Base-by-base conservation (phyloP, 179 eudicot genomes). In the Sideroxylon spinosum region DNA sequence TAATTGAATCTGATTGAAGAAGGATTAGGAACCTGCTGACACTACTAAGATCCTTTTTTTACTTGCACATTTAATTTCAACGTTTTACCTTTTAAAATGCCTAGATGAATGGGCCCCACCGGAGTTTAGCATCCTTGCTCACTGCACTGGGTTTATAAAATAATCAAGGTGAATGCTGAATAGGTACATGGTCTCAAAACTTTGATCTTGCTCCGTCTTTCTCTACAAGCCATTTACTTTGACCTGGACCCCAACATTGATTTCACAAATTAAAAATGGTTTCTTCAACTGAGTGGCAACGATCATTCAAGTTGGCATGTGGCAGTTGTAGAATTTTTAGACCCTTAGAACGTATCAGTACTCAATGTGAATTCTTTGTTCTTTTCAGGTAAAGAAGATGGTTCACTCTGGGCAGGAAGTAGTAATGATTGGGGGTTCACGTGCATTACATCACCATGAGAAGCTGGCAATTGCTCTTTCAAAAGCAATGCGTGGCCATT, bases 391-490 rank as follows among this genome's bases (percentile, higher is more conserved):
- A 75, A 91, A 84, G 90, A 95, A 90, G 83, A 91, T 93, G 99
- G 90, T 95, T 29, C 97, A 90, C 86, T 78, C 84, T 66, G 93
- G 89, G 59, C 97, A 95, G 85, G 98, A 93, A 79, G 94, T 95
- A 73, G 97, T 95, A 22, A 89, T 93, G 73, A 87, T 95, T 60
- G 99, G 95, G 59, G 99, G 99, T 84, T 73, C 84, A 25, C 94
- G 93, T 82, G 85, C 93, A 62, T 83, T 95, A 76, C 98, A 95
- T 86, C 92, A 81, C 77, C 99, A 95, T 88, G 99, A 95, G 83
- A 95, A 93, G 86, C 82, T 95, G 89, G 91, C 99, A 19, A 89
- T 95, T 84, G 99, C 97, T 82, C 93, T 95, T 82, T 91, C 94
- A 61, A 94, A 95, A 90, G 95, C 99, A 73, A 91, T 87, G 92